Evolutionary conservation across 2,329 filamentous ascomycete species (phyloP).

Genomic region (Colletotrichum godetiae): DNA sequence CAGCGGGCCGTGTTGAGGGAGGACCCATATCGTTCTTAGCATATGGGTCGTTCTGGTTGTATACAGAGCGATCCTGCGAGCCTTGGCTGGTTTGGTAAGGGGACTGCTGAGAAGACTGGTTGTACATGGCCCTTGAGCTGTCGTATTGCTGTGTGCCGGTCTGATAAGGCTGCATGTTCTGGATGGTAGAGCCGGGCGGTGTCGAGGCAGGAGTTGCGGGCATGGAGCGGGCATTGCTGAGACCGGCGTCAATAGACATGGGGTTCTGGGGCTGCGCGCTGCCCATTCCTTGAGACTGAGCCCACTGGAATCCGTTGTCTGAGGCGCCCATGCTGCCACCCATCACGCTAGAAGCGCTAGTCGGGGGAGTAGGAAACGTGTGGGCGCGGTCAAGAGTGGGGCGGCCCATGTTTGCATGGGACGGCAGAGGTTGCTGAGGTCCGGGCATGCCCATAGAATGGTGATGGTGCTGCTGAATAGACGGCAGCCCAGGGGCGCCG

Average conservation of each 20-base stretch:
- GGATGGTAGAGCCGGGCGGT: slow-evolving; percentile 81
- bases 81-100: slow-evolving; percentile 75
- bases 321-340: slow-evolving; percentile 77
- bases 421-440: slow-evolving; percentile 65
- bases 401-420: slow-evolving; percentile 78
- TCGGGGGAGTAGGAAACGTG: slow-evolving; percentile 93
- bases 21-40: slow-evolving; percentile 92
- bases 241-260: slow-evolving; percentile 82
- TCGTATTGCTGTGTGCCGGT: slow-evolving; percentile 78
- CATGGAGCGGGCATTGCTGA: slow-evolving; percentile 86
- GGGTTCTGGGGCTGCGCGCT: slow-evolving; percentile 73
- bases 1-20: slow-evolving; percentile 71
- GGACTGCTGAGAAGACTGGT: slow-evolving; percentile 74
- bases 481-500: slow-evolving; percentile 68
- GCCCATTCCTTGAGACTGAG: slow-evolving; percentile 67
- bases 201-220: slow-evolving; percentile 92
- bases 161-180: slow-evolving; percentile 84
- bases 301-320: slow-evolving; percentile 82
- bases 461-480: slow-evolving; percentile 74
- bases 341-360: slow-evolving; percentile 89
- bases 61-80: slow-evolving; percentile 71
- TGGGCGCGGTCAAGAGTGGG: slow-evolving; percentile 86
- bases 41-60: slow-evolving; percentile 75
- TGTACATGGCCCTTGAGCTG: slow-evolving; percentile 82
- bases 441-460: slow-evolving; percentile 69